Evolutionary conservation across 768 basidiomycete genomes (phyloP).

Genomic region (Zangia roseola): DNA sequence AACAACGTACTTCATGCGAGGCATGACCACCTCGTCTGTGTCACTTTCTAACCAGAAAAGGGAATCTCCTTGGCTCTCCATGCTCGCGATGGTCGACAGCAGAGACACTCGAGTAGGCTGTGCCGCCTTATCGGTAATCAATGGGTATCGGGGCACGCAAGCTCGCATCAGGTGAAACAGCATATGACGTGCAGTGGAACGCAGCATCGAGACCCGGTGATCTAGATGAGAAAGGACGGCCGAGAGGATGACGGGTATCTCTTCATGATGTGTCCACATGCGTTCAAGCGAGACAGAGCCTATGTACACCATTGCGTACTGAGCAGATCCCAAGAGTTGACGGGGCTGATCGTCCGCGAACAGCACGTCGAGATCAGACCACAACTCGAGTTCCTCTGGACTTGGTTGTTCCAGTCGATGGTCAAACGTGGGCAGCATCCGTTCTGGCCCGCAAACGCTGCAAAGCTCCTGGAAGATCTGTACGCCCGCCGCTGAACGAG

Average conservation of each 20-base stretch:
- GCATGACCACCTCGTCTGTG: constrained; percentile 48
- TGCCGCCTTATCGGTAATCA: constrained; percentile 57
- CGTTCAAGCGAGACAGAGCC: constrained; percentile 74
- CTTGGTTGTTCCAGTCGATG: constrained; percentile 62
- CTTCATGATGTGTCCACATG: constrained; percentile 68
- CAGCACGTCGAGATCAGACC: constrained; percentile 76
- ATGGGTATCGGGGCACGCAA: constrained; percentile 77
- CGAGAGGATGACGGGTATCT: constrained; percentile 75
- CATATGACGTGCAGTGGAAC: constrained; percentile 70
- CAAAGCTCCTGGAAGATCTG: constrained; percentile 83
- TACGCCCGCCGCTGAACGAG: constrained; percentile 69
- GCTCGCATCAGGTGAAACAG: constrained; percentile 82
- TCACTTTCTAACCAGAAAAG: constrained; percentile 78
- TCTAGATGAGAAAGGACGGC: constrained; percentile 82
- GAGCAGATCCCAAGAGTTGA: constrained; percentile 73
- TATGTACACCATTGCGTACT: constrained; percentile 85
- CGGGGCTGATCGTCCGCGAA: constrained; percentile 69
- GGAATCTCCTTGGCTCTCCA: constrained; percentile 58
- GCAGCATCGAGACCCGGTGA: constrained; percentile 67
- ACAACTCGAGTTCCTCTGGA: constrained; percentile 68
- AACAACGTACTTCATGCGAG: constrained; percentile 70
- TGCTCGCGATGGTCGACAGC: constrained; percentile 46
- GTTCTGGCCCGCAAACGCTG: constrained; percentile 76
- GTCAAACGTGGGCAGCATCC: constrained; percentile 78
- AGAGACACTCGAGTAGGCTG: constrained; percentile 48